These are phyloP conservation scores for Quercus dentata DNA, from an alignment of 306 rosid species.

Conservation along the genomic window DNA sequence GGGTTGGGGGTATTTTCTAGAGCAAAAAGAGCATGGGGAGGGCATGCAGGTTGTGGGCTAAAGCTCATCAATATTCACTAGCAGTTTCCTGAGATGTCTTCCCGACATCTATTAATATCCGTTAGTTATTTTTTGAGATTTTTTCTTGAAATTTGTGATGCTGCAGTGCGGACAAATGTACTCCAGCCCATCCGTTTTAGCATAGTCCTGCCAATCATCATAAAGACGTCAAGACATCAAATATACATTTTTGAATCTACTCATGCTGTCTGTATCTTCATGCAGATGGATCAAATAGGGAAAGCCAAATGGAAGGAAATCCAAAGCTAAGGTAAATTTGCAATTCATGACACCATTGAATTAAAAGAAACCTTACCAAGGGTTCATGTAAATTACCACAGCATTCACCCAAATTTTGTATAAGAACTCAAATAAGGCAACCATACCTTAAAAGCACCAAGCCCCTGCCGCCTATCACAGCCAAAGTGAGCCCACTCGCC, in stretches of 20 bases:
- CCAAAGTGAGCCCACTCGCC: slow-evolving; percentile 99
- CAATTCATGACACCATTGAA: no score
- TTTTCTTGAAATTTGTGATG: slow-evolving; percentile 85
- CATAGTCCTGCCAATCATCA: slow-evolving; percentile 77
- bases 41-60: no score
- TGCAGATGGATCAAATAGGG: no score
- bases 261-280: no score
- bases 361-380: not conserved
- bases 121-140: slow-evolving; percentile 61
- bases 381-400: not conserved
- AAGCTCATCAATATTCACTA: slow-evolving; percentile 37
- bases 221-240: not conserved
- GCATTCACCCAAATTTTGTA: no score
- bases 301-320: no score
- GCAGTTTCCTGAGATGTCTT: slow-evolving; percentile 66
- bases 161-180: slow-evolving; percentile 99
- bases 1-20: not conserved
- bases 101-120: slow-evolving; percentile 31
- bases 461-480: slow-evolving; percentile 98
- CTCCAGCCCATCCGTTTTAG: slow-evolving; percentile 97
- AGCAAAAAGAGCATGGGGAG: no score
- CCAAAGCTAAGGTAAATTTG: no score
- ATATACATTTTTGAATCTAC: no score
- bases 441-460: slow-evolving; percentile 96
- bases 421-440: slow-evolving; percentile 1